Base-by-base conservation (phyloP, 768 basidiomycete genomes). In the Boletus tylopilopsis region DNA sequence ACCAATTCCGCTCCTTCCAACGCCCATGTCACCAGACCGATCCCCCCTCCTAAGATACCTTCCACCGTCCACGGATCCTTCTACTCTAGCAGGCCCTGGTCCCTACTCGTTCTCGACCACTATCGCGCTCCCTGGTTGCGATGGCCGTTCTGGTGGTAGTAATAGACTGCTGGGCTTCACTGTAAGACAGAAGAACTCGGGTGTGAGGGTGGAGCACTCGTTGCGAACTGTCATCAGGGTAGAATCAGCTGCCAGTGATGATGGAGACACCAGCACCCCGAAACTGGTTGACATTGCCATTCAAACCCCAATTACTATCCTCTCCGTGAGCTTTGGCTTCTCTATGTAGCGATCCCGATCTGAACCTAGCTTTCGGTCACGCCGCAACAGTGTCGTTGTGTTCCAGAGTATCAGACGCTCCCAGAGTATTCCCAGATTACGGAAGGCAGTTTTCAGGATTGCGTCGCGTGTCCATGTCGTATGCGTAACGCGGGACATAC, bases 271-370 rank as follows among this genome's bases (percentile, higher is more conserved):
- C 27, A 80, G 88, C 74, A 74, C 16, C 45, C 83, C 3, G 90
- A 93, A 63, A 70, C 67, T 89, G 56, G 93, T 88, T 64, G 94
- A 94, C 60, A 90, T 95, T 56, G 81, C 90, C 36, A 76, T 95
- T 44, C 90, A 93, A 65, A 86, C 84, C 0, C 92, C 93, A 0
- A 77, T 97, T 24, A 83, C 90, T 35, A 81, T 97, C 42, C 83
- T 96, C 39, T 94, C 94, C 4, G 90, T 92, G 57, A 73, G 87
- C 73, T 25, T 21, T 24, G 0, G 22, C 22, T 38, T 41, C 35
- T 35, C 42, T 25, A 24, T 9, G 23, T 23, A 11, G 8, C 15
- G 16, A n/a, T n/a, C 16, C 22, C 12, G 8, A 44, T 36, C 29
- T 30, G 30, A 29, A 21, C 7, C 23, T 16, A 19, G n/a, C 23